Base-by-base conservation (phyloP, 176 grass and related monocot genomes). In the Carex parvula region DNA sequence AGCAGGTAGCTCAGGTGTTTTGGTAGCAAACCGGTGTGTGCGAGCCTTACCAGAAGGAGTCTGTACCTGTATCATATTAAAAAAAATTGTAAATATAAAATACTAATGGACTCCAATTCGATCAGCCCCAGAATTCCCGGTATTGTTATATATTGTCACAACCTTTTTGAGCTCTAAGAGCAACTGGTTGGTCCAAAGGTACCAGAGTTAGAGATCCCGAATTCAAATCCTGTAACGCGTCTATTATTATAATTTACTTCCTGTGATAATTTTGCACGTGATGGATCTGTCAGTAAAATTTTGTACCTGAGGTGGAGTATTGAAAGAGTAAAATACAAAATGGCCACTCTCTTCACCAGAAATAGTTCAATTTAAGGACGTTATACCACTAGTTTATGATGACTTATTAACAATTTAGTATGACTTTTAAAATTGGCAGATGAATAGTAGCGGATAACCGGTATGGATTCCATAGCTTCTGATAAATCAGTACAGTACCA, bases 41-140 rank as follows among this genome's bases (percentile, higher is more conserved):
- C 91, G 89, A 50, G 95, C 95, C 90, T 63, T 90, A 56, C 95
- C 92, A 42, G 91, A 92, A 80, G 95, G 95, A 74, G 88, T 84
- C 26, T 89, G 41, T 56, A 98, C 83, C 95, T 98, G 89, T 82
- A 88, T 81, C 48, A 84, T 30, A 79, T 84, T 64, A 35, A 7
- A 26, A 17, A 15, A 83, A 66, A 83, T n/a, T 58, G 18, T 81
- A 21, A 12, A 54, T 16, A 75, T 54, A 78, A 9, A 60, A 59
- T 79, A 79, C 24, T 3, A 79, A 70, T 11, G 68, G 68, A 70
- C 39, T 5, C 39, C 21, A 3, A 44, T 75, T 54, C 20, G 1
- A 75, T 75, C 48, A 75, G 71, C 10, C 17, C 46, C 21, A 4
- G 4, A 4, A 74, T 15, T 53, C 22, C 22, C 46, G 0, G 12